Conservation (phyloP, 805 yeast genomes). For the Candida coleopterorum region DNA sequence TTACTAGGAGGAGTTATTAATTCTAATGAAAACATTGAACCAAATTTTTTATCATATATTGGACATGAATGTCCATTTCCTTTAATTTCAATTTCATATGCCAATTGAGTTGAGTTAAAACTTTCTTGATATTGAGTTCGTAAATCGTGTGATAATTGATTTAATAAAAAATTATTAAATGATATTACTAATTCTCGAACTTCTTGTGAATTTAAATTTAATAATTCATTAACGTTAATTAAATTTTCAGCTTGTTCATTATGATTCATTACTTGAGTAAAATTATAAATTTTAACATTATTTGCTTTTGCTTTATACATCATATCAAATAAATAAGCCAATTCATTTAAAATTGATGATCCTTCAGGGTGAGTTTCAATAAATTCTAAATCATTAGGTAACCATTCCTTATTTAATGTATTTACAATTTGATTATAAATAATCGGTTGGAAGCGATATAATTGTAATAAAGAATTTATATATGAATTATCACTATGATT, state of each 20-base stretch:
- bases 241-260: slow-evolving; percentile 49
- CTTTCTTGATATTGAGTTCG: slow-evolving; percentile 22
- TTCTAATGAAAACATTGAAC: slow-evolving; percentile 30
- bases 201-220: slow-evolving; percentile 38
- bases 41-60: slow-evolving; percentile 26
- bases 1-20: slow-evolving; percentile 35
- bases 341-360: slow-evolving; percentile 63
- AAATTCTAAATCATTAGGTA: slow-evolving; percentile 36
- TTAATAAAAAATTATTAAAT: slow-evolving; percentile 58
- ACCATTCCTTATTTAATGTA: slow-evolving; percentile 46
- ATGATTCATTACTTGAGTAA: slow-evolving; percentile 41
- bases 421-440: slow-evolving; percentile 61
- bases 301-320: slow-evolving; percentile 72
- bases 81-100: slow-evolving; percentile 37
- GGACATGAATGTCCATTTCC: slow-evolving; percentile 33
- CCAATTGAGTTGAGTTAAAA: slow-evolving; percentile 37
- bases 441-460: slow-evolving; percentile 72
- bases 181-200: slow-evolving; percentile 44
- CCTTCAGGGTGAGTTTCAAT: slow-evolving; percentile 34
- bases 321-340: slow-evolving; percentile 92
- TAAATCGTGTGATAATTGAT: slow-evolving; percentile 50
- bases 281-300: slow-evolving; percentile 79
- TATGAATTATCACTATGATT: slow-evolving; percentile 76
- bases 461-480: slow-evolving; percentile 68
- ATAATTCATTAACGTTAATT: slow-evolving; percentile 45